Conservation (phyloP, 371 early-diverging fungal species). For the Saksenaea vasiformis region DNA sequence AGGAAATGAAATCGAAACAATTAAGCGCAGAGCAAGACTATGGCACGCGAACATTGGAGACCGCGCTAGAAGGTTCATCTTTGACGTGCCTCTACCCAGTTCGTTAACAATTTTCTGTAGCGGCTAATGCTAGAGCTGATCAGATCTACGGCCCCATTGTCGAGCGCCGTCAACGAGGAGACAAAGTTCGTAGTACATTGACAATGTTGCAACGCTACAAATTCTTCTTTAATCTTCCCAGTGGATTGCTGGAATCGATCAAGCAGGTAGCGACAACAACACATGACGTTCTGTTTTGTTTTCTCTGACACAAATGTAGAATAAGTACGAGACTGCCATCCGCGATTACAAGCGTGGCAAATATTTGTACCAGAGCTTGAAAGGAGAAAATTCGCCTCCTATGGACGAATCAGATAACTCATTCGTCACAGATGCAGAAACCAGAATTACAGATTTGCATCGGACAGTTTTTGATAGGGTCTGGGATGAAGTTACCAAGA, state of each 20-base stretch:
- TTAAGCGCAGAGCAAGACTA: slow-evolving; percentile 78
- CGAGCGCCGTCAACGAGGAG: slow-evolving; percentile 81
- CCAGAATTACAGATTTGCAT: slow-evolving; percentile 60
- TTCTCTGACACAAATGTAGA: slow-evolving; percentile 38
- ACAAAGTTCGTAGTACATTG: slow-evolving; percentile 90
- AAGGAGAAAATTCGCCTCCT: slow-evolving; percentile 25
- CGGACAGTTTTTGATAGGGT: slow-evolving; percentile 90
- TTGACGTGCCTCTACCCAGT: not conserved
- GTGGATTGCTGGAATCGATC: slow-evolving; percentile 79
- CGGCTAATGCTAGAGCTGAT: slow-evolving; percentile 69
- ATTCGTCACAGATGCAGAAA: slow-evolving; percentile 20
- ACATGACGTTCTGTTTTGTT: not conserved
- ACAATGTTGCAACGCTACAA: slow-evolving; percentile 88
- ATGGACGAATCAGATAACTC: slow-evolving; percentile 6
- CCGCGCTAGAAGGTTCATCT: slow-evolving; percentile 32
- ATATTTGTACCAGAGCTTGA: slow-evolving; percentile 58
- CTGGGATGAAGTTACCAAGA: slow-evolving; percentile 90
- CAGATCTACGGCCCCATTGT: slow-evolving; percentile 89
- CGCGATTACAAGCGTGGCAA: slow-evolving; percentile 96
- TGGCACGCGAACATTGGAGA: slow-evolving; percentile 64
- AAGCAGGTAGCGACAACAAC: slow-evolving; percentile 55
- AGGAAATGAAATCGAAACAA: slow-evolving; percentile 85
- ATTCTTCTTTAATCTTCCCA: slow-evolving; percentile 94
- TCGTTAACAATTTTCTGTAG: slow-evolving; percentile 34
- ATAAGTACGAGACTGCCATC: slow-evolving; percentile 88